Percentiles rank a stretch among this genome's conserved stretches.
Evolutionary conservation across 2,329 filamentous ascomycete genomes (phyloP).

Genomic region (Mycosphaerella arachidis): DNA sequence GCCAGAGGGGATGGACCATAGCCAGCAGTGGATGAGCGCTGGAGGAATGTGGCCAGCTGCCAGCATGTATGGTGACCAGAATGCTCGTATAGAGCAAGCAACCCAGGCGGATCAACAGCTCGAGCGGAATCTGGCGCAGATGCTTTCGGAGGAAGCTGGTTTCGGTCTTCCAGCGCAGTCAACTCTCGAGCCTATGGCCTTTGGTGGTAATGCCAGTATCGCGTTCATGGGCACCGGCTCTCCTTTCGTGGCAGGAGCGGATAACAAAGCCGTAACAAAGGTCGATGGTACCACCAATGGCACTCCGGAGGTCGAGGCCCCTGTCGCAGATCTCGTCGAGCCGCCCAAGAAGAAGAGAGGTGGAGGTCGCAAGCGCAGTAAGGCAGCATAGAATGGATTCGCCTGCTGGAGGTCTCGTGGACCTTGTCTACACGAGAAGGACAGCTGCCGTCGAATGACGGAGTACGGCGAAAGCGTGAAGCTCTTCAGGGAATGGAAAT

Average conservation of each 20-base stretch:
- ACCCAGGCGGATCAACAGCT: neutral
- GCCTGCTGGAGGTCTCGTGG: neutral
- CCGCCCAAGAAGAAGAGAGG: neutral
- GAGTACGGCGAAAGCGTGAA: neutral
- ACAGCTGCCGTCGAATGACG: neutral
- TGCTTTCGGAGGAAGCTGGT: neutral
- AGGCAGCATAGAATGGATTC: neutral
- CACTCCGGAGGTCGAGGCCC: neutral
- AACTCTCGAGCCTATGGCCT: neutral
- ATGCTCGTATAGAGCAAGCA: neutral
- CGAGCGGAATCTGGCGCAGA: neutral
- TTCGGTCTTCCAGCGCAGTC: neutral
- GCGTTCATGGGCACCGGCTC: neutral
- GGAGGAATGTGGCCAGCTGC: neutral
- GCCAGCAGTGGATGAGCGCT: neutral
- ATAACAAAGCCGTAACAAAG: neutral
- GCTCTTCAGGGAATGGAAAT: neutral
- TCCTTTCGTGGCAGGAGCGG: neutral
- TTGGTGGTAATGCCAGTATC: neutral
- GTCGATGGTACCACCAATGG: neutral
- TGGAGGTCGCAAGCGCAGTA: slow-evolving; percentile 1
- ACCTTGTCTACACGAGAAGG: neutral
- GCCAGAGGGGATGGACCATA: neutral
- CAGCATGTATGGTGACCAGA: neutral
- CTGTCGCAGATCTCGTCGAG: neutral